Evolutionary conservation across 2,329 filamentous ascomycete species (phyloP), one percentile per base, ranked within the genome.

Genomic region (Dryadomyces quercivorus): DNA sequence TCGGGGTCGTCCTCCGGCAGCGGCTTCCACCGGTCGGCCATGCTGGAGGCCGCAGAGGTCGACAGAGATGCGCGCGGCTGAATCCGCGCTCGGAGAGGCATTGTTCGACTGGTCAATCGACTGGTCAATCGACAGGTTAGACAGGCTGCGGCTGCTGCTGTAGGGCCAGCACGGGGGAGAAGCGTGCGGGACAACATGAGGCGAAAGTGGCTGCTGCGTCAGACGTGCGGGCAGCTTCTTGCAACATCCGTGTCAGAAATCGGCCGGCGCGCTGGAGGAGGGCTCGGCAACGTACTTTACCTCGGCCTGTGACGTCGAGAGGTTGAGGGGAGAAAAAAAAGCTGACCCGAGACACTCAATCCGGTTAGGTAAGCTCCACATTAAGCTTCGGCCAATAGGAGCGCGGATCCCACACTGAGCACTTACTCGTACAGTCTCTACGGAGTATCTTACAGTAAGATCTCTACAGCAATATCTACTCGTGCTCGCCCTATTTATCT

Each of bases 31-130:
- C 12, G 36, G 10, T 44, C 42, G 42, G 42, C 42, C 42, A 10
- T 9, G 26, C 26, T 31, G 26, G 26, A 31, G 8, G 26, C 26
- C 4, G 21, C 26, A 31, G 26, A 5, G 26, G 26, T 31, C 26
- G 26, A 31, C 26, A 31, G 4, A 8, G 26, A 8, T 8, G 26
- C 26, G 8, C 82, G 75, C 67, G 79, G 78, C 65, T 76, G 71
- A 60, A 90, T 76, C 70, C 86, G 92, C 58, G 86, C 86, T 74
- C 82, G 83, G 60, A 95, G 77, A 67, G 89, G 88, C 88, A 95
- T 95, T 58, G 68, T 68, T 65, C 20, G 31, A 49, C 42, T 5
- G 52, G 40, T 31, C 20, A 47, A 16, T 42, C 31, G 51, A n/a
- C n/a, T n/a, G 34, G 34, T 12, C 34, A 36, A 12, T 36, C 34